Evolutionary conservation across 192 early-diverging fungal species (phyloP).

Genomic region (Mortierella claussenii): DNA sequence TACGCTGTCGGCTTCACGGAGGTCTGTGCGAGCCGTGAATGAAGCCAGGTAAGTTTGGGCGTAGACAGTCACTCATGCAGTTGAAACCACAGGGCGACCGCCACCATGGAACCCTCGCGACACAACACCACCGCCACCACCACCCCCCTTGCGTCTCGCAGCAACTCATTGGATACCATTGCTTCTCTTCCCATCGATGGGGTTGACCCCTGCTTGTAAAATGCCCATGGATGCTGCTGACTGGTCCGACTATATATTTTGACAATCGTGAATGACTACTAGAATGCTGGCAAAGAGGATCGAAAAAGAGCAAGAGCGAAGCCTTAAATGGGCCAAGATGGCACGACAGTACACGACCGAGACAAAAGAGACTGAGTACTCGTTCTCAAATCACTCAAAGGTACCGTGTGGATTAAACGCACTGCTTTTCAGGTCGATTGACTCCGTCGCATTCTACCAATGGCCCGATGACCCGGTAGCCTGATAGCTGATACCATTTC

Average conservation of each 20-base stretch:
- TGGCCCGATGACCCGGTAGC: not conserved
- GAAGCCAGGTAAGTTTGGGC: constrained; percentile 19
- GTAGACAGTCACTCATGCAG: constrained; percentile 26
- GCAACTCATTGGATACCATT: too few relatives aligned
- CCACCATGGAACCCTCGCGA: too few relatives aligned
- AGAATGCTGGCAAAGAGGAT: constrained; percentile 17
- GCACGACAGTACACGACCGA: constrained; percentile 25
- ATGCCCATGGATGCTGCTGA: too few relatives aligned
- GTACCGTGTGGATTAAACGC: constrained; percentile 5
- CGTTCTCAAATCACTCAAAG: constrained; percentile 28
- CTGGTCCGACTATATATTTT: too few relatives aligned
- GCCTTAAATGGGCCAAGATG: constrained; percentile 25
- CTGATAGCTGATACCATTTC: not conserved
- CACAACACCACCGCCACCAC: too few relatives aligned
- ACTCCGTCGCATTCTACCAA: not conserved
- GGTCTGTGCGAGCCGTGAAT: constrained; percentile 8
- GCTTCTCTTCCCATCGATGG: too few relatives aligned
- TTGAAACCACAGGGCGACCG: not conserved
- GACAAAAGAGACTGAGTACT: constrained; percentile 33
- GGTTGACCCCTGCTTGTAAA: too few relatives aligned
- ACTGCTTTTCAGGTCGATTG: not conserved
- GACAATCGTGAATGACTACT: not conserved
- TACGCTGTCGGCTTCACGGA: constrained; percentile 13
- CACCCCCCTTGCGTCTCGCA: too few relatives aligned
- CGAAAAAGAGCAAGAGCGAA: constrained; percentile 37